These are phyloP conservation scores for Lentinula sp. DNA, from an alignment of 768 basidiomycete species.

Conservation along the genomic window DNA sequence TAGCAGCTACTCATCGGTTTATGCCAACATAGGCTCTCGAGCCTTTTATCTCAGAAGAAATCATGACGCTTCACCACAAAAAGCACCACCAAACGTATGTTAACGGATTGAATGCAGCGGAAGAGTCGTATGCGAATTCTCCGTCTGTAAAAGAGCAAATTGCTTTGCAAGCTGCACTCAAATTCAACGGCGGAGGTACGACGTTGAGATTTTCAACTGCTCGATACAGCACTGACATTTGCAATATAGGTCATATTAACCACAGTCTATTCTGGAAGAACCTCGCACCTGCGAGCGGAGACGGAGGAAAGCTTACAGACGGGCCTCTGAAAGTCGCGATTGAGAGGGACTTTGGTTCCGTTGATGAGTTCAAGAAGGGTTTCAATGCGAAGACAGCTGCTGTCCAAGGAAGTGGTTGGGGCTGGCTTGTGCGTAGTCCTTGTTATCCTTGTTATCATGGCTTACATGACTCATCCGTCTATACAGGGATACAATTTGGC, in stretches of 20 bases:
- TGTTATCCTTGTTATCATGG: not conserved
- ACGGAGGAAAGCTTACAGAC: conserved; percentile 58
- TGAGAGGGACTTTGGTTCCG: conserved; percentile 76
- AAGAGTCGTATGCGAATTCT: conserved; percentile 69
- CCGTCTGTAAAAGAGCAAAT: conserved; percentile 70
- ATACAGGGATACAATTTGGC: conserved; percentile 61
- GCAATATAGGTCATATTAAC: conserved; percentile 74
- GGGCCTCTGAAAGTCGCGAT: conserved; percentile 75
- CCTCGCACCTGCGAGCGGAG: conserved; percentile 64
- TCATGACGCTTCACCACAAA: conserved; percentile 90
- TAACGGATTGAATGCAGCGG: conserved; percentile 89
- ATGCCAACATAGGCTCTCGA: conserved; percentile 63
- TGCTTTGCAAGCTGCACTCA: conserved; percentile 83
- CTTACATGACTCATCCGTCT: not conserved
- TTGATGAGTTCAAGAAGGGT: conserved; percentile 80
- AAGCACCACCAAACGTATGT: conserved; percentile 95
- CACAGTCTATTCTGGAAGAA: conserved; percentile 98
- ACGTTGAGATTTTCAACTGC: not conserved
- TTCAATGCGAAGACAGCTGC: conserved; percentile 86
- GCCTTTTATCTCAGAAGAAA: conserved; percentile 85
- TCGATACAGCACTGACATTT: not conserved
- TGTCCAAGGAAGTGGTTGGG: conserved; percentile 98
- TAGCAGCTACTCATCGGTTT: not conserved
- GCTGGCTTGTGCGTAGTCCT: conserved; percentile 71
- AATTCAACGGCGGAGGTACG: conserved; percentile 93